Conservation (phyloP, 306 rosid genomes). For the Albizia julibrissin region DNA sequence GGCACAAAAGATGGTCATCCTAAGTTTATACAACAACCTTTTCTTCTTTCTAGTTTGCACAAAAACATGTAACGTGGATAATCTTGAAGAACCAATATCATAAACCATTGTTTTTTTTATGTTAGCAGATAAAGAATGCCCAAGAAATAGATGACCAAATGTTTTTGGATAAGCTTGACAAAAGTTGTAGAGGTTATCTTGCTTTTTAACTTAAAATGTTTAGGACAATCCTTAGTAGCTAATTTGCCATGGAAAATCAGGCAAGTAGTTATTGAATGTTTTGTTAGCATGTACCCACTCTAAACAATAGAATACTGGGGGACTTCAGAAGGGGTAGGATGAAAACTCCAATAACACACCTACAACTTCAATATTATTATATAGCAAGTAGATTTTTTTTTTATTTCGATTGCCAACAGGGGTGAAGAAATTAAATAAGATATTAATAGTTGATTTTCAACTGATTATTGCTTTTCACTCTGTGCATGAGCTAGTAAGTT, state of each 20-base stretch:
- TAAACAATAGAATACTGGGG: neutral
- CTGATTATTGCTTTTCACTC: slow-evolving; percentile 23
- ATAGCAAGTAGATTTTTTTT: neutral
- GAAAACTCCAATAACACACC: neutral
- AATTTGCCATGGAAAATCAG: neutral
- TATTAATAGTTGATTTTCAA: slow-evolving; percentile 8
- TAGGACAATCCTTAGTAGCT: neutral
- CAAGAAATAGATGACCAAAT: neutral
- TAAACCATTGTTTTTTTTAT: too few relatives aligned
- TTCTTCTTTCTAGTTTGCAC: too few relatives aligned
- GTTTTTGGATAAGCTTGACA: neutral
- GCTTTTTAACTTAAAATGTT: neutral
- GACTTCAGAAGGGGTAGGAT: neutral
- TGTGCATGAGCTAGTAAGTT: slow-evolving; percentile 3
- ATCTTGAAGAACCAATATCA: too few relatives aligned
- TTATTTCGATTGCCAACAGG: neutral
- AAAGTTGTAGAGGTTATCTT: neutral
- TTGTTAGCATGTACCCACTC: neutral
- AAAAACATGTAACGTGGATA: too few relatives aligned
- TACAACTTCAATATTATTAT: neutral
- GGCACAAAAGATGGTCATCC: too few relatives aligned
- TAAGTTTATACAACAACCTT: too few relatives aligned
- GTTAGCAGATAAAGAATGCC: neutral
- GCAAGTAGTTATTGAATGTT: neutral
- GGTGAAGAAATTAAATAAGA: neutral